Base-by-base conservation (phyloP, 495 filamentous ascomycete species). In the Aspergillus heteromorphus region DNA sequence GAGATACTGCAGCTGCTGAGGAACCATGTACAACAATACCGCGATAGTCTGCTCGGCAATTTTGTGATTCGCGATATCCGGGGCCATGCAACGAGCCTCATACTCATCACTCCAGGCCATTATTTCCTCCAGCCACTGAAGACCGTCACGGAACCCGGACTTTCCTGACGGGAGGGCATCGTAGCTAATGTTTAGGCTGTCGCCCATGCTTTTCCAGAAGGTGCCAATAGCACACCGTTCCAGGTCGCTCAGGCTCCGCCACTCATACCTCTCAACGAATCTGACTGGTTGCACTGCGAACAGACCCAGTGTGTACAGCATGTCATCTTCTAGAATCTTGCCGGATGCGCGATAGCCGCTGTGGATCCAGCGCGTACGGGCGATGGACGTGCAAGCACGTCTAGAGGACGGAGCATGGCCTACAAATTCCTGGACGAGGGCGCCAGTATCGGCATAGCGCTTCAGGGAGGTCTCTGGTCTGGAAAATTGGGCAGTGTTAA, bases 321-420 rank as follows among this genome's bases (percentile, higher is more conserved):
- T 76, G 55, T 88, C 85, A 11, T 78, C 72, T 21, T 88, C 79
- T 14, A 68, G 68, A 56, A 89, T 88, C 53, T 78, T 77, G 36
- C 83, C 83, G 1, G 76, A 67, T 30, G 76, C 70, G 11, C 74
- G 70, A 64, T 87, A 87, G n/a, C 67, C 65, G 43, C 70, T 72
- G 58, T 89, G 86, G 17, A 89, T 71, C 60, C 74, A 88, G 60
- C 86, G 86, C 64, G 86, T 87, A 41, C 86, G 79, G 4, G 80
- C 79, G 29, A 88, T 72, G 16, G 79, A 79, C 36, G 66, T 65
- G 16, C 71, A 67, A 7, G 78, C 64, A 8, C 84, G 73, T 6
- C 70, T 65, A 0, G 76, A 75, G 10, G 71, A 66, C 0, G 85
- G 84, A 11, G 69, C 50, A 31, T 75, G 58, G 13, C 65, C 69